These are phyloP conservation scores for Stemphylium beticola DNA, from an alignment of 2,329 filamentous ascomycete species.

Conservation along the genomic window DNA sequence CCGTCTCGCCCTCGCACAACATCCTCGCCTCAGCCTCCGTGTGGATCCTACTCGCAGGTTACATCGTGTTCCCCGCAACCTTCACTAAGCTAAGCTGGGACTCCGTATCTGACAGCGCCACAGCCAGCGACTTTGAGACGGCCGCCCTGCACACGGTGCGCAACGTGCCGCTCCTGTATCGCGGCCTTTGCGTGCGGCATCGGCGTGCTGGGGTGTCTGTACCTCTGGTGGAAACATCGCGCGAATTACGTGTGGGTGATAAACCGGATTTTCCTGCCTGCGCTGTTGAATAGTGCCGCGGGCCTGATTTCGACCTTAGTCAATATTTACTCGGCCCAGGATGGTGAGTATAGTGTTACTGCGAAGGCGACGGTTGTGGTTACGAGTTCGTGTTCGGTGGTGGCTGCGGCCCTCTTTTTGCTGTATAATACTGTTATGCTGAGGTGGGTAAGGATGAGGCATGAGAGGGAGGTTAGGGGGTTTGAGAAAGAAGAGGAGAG, in stretches of 20 bases:
- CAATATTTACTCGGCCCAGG: slow-evolving; percentile 58
- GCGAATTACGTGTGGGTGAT: slow-evolving; percentile 63
- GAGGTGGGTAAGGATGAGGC: slow-evolving; percentile 37
- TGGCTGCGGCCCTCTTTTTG: slow-evolving; percentile 5
- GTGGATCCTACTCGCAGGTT: slow-evolving; percentile 61
- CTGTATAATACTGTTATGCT: slow-evolving; percentile 49
- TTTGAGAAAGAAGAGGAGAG: slow-evolving; percentile 17
- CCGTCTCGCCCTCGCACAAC: slow-evolving; percentile 56
- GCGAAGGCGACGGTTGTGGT: slow-evolving; percentile 50
- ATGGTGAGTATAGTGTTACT: slow-evolving; percentile 50
- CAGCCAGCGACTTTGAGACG: slow-evolving; percentile 21
- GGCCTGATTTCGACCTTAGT: slow-evolving; percentile 59
- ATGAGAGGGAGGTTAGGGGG: slow-evolving; percentile 39
- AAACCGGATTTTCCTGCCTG: slow-evolving; percentile 57
- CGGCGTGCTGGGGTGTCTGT: slow-evolving; percentile 51
- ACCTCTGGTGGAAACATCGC: slow-evolving; percentile 54
- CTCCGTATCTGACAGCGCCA: slow-evolving; percentile 27
- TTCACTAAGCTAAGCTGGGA: slow-evolving; percentile 55
- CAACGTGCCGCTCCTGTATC: slow-evolving; percentile 54
- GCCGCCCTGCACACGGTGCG: slow-evolving; percentile 40
- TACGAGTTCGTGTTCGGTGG: slow-evolving; percentile 23
- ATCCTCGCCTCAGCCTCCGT: slow-evolving; percentile 54
- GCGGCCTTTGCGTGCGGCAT: slow-evolving; percentile 53
- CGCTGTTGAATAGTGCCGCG: slow-evolving; percentile 55
- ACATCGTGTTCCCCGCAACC: slow-evolving; percentile 60